Base-by-base conservation (phyloP, 2,329 filamentous ascomycete genomes). In the Arthrobotrys conoides region DNA sequence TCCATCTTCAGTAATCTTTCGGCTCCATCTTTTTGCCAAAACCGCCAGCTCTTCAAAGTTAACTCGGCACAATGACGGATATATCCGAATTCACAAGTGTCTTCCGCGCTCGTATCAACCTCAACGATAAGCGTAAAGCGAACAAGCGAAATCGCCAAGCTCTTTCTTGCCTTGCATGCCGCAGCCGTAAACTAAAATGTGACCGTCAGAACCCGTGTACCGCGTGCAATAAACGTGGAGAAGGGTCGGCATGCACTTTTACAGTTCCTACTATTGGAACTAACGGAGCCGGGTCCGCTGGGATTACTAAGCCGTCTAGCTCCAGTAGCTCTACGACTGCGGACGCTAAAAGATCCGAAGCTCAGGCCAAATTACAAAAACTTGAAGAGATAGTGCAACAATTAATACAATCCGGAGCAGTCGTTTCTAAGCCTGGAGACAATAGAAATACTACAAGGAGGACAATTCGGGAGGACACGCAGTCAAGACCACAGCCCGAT, bases 161-260 rank as follows among this genome's bases (percentile, higher is more conserved):
- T 44, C 83, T 87, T 20, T 86, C 86, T 4, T 87, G 85, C 80
- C 82, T 82, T 1, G 81, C 83, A 51, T 87, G 86, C 72, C 86
- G 86, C 77, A 82, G 81, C 20, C 85, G 86, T 73, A 87, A 87
- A 81, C 83, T 85, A 6, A 84, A 84, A 69, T 87, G 86, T 77
- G 86, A 87, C 77, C 84, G 85, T 14, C 83, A 82, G 65, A 84
- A 84, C 48, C 85, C 85, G 0, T 87, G 86, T 78, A 82, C 83
- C 22, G 83, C 84, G 5, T 87, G 86, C 76, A 81, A 81, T 64
- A 85, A 84, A 81, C 84, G 85, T 41, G 84, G 84, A 16, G 83
- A 85, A n/a, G 81, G 76, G 3, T 51, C 59, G 16, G 18, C 44
- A 5, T 77, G 73, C n/a, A 67, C 61, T 4, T 77, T 77, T 59